These are phyloP conservation scores for Fusarium papillatum DNA, from an alignment of 2,329 filamentous ascomycete species.

Conservation along the genomic window DNA sequence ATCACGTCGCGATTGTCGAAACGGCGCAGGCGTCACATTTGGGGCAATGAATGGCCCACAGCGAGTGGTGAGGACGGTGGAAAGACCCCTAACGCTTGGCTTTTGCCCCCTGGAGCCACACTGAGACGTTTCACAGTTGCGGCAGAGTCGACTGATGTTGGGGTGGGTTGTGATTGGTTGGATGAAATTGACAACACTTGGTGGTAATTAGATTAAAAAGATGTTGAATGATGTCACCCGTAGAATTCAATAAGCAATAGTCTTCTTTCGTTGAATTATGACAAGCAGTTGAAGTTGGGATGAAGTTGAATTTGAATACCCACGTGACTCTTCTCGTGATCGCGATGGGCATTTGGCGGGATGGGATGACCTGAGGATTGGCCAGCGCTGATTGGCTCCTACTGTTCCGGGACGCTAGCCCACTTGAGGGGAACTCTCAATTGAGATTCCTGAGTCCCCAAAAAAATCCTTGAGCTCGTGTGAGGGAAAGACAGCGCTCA, in stretches of 20 bases:
- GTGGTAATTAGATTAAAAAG: neutral
- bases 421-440: conserved; percentile 36
- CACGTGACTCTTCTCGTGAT: conserved; percentile 26
- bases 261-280: neutral
- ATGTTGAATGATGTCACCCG: neutral
- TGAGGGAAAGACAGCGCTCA: conserved; percentile 38
- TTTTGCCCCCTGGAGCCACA: conserved; percentile 28
- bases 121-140: conserved; percentile 62
- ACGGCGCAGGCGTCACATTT: conserved; percentile 25
- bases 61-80: conserved; percentile 37
- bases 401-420: conserved; percentile 18
- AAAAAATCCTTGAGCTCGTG: conserved; percentile 52
- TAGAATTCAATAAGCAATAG: neutral
- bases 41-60: conserved; percentile 33
- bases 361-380: neutral
- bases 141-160: conserved; percentile 46
- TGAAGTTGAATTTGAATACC: conserved; percentile 23
- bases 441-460: conserved; percentile 43
- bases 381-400: conserved; percentile 32
- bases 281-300: neutral
- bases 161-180: conserved; percentile 35
- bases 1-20: conserved; percentile 41
- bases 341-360: neutral
- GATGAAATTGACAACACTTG: neutral
- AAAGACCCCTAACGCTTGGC: conserved; percentile 27